These are phyloP conservation scores for Aureobasidium sp. DNA, from an alignment of 2,329 filamentous ascomycete genomes.

Conservation along the genomic window DNA sequence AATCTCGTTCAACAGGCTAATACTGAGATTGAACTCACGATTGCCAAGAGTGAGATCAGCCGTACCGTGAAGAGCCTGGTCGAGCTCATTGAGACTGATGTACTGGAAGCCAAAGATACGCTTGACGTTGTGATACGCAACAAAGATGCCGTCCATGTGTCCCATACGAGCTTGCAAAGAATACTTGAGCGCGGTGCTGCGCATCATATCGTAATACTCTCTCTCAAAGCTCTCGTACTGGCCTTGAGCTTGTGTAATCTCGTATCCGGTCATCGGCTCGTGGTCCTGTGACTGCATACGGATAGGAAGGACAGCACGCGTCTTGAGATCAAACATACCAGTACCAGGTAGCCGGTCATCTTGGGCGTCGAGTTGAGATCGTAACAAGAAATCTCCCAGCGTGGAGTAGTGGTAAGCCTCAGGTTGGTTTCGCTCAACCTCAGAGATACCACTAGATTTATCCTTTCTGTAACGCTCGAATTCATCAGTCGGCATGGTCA, in stretches of 20 bases:
- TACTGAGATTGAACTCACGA: constrained; percentile 74
- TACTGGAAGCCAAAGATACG: constrained; percentile 98
- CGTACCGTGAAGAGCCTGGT: constrained; percentile 79
- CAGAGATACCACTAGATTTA: constrained; percentile 60
- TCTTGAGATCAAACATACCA: constrained; percentile 95
- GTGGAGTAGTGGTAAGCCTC: constrained; percentile 86
- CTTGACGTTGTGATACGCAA: constrained; percentile 90
- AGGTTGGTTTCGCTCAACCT: constrained; percentile 62
- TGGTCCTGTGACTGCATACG: constrained; percentile 75
- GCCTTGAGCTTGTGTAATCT: constrained; percentile 70
- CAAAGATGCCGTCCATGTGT: constrained; percentile 96
- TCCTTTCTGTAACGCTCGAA: constrained; percentile 76
- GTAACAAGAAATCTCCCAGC: constrained; percentile 81
- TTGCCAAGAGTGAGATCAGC: constrained; percentile 62
- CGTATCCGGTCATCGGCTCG: constrained; percentile 73
- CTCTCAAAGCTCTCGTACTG: constrained; percentile 87
- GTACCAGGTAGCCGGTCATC: constrained; percentile 80
- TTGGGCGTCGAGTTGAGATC: constrained; percentile 87
- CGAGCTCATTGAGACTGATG: constrained; percentile 78
- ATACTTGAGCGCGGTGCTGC: constrained; percentile 91
- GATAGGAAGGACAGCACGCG: constrained; percentile 81
- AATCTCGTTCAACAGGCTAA: constrained; percentile 71
- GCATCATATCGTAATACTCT: constrained; percentile 95
- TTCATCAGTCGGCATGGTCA: constrained; percentile 73
- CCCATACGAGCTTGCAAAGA: constrained; percentile 95